Evolutionary conservation across 257 asterid species (phyloP), one percentile per base, ranked within the genome.

Genomic region (Marsdenia floribunda): DNA sequence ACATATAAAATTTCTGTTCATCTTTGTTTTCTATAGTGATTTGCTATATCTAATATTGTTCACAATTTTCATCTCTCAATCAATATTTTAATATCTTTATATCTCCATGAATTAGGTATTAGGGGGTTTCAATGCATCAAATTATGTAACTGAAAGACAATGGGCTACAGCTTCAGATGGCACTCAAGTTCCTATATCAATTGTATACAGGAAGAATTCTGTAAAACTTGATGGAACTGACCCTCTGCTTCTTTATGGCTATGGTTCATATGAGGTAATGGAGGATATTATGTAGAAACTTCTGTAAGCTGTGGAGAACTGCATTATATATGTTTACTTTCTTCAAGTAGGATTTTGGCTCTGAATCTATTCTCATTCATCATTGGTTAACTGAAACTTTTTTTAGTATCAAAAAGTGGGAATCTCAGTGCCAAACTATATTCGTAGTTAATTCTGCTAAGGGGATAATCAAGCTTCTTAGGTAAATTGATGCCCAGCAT

Each of bases 211-310:
- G 76, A 90, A 92, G 78, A 91, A 88, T 73, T 79, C 84, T 69
- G 97, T 87, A 82, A 89, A 90, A 90, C 90, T 90, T 81, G 97
- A 92, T 68, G 93, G 96, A 79, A 89, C 93, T 6, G 96, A 89
- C 80, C 96, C 99, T 3, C 83, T 94, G 49, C 90, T 90, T 80
- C 97, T 92, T 58, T 94, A 90, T 78, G 99, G 97, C 71, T 94
- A 94, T 82, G 99, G 99, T 80, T 89, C 99, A 70, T 94, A 94
- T 78, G 97, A 92, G 99, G 99, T 92, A 87, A 79, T 76, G 40
- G 73, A 78, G 70, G 12, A 58, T 68, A 61, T 72, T 42, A 37
- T 7, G 2, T 46, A 33, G 24, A n/a, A 19, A 33, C 46, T 70
- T 53, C 47, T 61, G 35, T 37, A 11, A 29, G 33, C 52, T 59